phyloP scores from a whole-genome alignment of 768 basidiomycete genomes.

The Termitomyces heimii region DNA sequence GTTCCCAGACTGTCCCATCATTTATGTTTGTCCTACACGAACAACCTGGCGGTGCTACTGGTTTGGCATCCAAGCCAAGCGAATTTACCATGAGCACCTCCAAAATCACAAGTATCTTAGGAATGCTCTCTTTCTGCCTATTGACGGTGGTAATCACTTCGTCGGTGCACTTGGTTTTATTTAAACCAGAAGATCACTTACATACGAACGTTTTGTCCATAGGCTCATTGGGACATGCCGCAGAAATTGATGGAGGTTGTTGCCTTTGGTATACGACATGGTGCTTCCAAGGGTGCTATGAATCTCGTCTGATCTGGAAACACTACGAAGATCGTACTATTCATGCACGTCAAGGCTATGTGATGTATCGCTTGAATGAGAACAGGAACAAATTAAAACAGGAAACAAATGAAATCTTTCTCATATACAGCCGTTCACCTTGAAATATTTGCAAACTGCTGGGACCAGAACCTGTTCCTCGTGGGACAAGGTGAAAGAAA shows the following conservation, averaged over 20 bases:
- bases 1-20: slow-evolving; percentile 12
- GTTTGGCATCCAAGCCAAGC: slow-evolving; percentile 14
- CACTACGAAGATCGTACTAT: neutral
- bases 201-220: neutral
- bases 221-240: slow-evolving; percentile 12
- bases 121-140: slow-evolving; percentile 16
- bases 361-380: neutral
- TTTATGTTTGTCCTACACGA: slow-evolving; percentile 15
- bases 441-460: too few relatives aligned
- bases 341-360: neutral
- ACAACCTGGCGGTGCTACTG: slow-evolving; percentile 21
- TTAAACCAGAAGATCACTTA: neutral
- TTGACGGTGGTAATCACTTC: slow-evolving; percentile 28
- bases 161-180: slow-evolving; percentile 16
- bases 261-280: neutral
- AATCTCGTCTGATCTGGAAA: neutral
- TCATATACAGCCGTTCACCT: neutral
- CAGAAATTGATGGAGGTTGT: slow-evolving; percentile 4
- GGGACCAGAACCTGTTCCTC: too few relatives aligned
- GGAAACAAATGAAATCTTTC: too few relatives aligned
- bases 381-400: neutral
- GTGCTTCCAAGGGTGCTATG: neutral
- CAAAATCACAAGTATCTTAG: slow-evolving; percentile 15
- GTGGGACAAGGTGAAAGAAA: too few relatives aligned
- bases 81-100: slow-evolving; percentile 13